phyloP scores from a whole-genome alignment of 768 basidiomycete genomes.

The Galerina sulciceps region DNA sequence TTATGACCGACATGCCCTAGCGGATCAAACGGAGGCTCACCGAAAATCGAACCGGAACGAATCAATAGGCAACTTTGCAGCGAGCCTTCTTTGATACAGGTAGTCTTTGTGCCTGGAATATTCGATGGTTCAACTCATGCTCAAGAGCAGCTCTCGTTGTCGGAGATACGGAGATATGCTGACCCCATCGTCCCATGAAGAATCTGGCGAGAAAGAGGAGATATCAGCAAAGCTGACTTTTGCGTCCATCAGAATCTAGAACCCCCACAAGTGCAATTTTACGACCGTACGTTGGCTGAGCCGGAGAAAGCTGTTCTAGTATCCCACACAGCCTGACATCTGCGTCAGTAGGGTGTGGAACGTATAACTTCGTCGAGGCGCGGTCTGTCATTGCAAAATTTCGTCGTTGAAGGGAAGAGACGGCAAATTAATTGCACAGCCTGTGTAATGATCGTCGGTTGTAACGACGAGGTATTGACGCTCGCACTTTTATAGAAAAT shows the following conservation, averaged over 20 bases:
- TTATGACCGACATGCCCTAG: not conserved
- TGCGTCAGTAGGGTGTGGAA: conserved; percentile 53
- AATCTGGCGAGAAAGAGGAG: conserved; percentile 49
- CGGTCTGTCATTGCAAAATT: conserved; percentile 30
- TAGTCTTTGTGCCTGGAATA: conserved; percentile 80
- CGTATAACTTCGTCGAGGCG: conserved; percentile 52
- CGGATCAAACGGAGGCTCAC: conserved; percentile 41
- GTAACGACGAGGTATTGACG: not conserved
- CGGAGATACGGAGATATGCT: conserved; percentile 34
- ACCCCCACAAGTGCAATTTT: conserved; percentile 66
- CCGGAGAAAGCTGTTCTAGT: conserved; percentile 61
- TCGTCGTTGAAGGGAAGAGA: not conserved
- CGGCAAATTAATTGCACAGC: not conserved
- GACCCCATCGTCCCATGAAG: conserved; percentile 83
- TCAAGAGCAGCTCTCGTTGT: conserved; percentile 15
- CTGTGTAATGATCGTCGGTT: not conserved
- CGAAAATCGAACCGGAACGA: conserved; percentile 90
- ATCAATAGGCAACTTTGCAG: conserved; percentile 66
- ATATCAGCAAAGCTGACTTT: conserved; percentile 5
- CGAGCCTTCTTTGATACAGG: conserved; percentile 77
- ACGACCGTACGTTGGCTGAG: conserved; percentile 54
- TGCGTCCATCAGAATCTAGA: not conserved
- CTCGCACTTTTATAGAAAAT: not conserved
- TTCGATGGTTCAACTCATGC: conserved; percentile 24
- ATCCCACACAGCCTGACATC: conserved; percentile 56